A percentile compares a stretch with the other conserved stretches of the same genome.
Conservation (phyloP, 2,329 filamentous ascomycete genomes). For the Penicillium sp. region DNA sequence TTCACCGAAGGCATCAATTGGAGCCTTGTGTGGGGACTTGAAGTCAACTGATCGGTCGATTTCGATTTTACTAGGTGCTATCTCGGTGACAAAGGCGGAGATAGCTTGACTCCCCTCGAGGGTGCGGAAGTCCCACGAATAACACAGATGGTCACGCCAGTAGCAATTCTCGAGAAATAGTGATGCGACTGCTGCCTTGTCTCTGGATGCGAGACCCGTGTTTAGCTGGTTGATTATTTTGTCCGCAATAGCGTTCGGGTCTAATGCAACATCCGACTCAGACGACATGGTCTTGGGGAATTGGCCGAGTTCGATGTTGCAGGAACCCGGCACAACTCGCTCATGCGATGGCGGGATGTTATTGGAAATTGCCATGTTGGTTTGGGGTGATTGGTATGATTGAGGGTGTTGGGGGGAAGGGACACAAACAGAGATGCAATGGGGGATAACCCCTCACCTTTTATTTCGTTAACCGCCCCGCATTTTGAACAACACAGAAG, state of each 20-base stretch:
- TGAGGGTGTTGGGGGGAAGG: background rate
- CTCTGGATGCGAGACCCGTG: conserved; percentile 30
- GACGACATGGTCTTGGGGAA: conserved; percentile 41
- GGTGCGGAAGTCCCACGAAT: conserved; percentile 57
- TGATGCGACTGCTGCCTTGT: conserved; percentile 33
- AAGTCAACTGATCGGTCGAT: conserved; percentile 47
- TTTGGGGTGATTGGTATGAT: background rate
- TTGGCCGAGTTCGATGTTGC: conserved; percentile 48
- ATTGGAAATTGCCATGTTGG: background rate
- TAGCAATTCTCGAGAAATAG: conserved; percentile 53
- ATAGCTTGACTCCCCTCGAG: conserved; percentile 48
- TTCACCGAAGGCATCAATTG: conserved; percentile 51
- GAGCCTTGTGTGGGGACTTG: conserved; percentile 43
- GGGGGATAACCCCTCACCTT: background rate
- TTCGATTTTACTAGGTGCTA: conserved; percentile 43
- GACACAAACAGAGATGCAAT: background rate
- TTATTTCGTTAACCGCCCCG: background rate
- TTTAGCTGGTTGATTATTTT: conserved; percentile 42
- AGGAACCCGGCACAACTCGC: conserved; percentile 52
- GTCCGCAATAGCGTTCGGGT: conserved; percentile 38
- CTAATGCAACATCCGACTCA: conserved; percentile 27
- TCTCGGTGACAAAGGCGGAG: conserved; percentile 30
- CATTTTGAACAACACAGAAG: background rate
- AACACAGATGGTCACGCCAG: conserved; percentile 58
- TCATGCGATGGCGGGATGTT: conserved; percentile 33